phyloP scores from a whole-genome alignment of 129 eudicot genomes.

The Helichrysum umbraculigerum region DNA sequence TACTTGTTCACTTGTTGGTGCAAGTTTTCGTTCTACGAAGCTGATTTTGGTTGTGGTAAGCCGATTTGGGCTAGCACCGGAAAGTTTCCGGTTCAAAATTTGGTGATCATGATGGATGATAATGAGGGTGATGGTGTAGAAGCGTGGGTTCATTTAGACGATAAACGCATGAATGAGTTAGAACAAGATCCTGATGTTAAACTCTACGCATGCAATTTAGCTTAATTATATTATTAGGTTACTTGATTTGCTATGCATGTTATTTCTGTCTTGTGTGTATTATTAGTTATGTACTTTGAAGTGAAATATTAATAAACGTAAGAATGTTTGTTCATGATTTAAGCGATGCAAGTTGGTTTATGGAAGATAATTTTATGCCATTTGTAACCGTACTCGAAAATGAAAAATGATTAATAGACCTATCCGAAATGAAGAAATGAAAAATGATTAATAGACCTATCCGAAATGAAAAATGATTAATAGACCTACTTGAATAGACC shows the following conservation, averaged over 20 bases:
- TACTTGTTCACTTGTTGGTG: conserved; percentile 41
- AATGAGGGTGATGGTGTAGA: conserved; percentile 38
- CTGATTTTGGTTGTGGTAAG: conserved; percentile 44
- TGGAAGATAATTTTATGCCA: too few relatives aligned
- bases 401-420: too few relatives aligned
- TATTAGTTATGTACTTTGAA: not conserved
- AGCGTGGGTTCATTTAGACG: conserved; percentile 50
- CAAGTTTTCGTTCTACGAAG: conserved; percentile 35
- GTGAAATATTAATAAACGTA: conserved; percentile 8
- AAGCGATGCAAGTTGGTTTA: too few relatives aligned
- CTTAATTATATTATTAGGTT: not conserved
- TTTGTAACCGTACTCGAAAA: too few relatives aligned
- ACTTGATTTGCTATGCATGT: not conserved
- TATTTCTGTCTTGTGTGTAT: conserved; percentile 1
- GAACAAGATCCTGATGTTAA: conserved; percentile 39
- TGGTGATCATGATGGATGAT: conserved; percentile 37
- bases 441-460: too few relatives aligned
- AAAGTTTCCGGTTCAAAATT: conserved; percentile 31
- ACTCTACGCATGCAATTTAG: conserved; percentile 21
- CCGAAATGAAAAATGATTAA: too few relatives aligned
- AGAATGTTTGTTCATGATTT: too few relatives aligned
- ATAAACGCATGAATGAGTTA: conserved; percentile 27
- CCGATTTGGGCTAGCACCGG: conserved; percentile 41
- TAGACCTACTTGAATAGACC: too few relatives aligned
- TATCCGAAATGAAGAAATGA: too few relatives aligned